Percentiles rank a stretch among this genome's conserved stretches.
phyloP scores from a whole-genome alignment of 345 rosid genomes.

The Eucalyptus curtisii region DNA sequence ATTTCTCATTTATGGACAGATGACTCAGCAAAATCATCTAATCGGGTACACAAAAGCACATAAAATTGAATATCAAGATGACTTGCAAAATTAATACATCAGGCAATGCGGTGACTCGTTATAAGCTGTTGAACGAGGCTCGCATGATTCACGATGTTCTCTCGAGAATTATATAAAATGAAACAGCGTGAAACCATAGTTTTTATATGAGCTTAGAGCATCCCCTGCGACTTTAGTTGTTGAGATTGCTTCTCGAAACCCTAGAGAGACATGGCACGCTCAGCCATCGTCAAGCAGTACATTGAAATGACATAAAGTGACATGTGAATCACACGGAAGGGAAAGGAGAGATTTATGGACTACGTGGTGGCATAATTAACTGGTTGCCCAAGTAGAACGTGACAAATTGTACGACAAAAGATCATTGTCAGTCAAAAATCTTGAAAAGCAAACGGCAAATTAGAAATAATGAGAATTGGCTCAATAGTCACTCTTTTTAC shows the following conservation, averaged over 20 bases:
- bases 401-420: neutral
- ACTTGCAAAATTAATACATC: neutral
- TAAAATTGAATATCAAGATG: neutral
- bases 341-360: neutral
- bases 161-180: neutral
- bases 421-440: neutral
- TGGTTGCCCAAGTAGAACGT: neutral
- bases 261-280: neutral
- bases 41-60: accelerated
- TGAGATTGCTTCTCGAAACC: neutral
- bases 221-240: neutral
- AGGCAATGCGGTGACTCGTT: neutral
- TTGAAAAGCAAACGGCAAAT: neutral
- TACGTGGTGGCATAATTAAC: neutral
- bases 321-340: neutral
- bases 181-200: neutral
- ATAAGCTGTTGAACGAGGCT: accelerated
- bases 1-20: neutral
- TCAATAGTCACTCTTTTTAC: too few relatives aligned
- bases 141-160: accelerated
- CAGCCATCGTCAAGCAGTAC: neutral
- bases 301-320: neutral
- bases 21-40: neutral
- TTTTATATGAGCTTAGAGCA: neutral
- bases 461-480: neutral